Evolutionary conservation across 345 rosid genomes (phyloP).

Genomic region (Rubroshorea leprosula): DNA sequence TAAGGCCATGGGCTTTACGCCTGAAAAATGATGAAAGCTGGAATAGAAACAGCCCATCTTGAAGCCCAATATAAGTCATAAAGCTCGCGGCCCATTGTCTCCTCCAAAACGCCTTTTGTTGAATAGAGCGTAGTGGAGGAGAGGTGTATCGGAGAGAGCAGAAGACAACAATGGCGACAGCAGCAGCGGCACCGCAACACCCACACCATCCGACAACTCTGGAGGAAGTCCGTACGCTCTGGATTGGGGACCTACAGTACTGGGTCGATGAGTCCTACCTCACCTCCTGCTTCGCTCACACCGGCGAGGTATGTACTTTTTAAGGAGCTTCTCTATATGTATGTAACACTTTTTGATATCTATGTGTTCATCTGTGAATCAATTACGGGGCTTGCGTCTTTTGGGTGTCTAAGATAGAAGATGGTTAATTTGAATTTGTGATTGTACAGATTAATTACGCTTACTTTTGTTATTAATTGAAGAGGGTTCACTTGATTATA

Average conservation of each 20-base stretch:
- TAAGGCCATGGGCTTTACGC: too few species aligned
- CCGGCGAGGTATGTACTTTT: constrained; percentile 69
- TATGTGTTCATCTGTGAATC: too few species aligned
- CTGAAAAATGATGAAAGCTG: too few species aligned
- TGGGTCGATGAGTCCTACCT: constrained; percentile 93
- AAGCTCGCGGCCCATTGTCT: not conserved
- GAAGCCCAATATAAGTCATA: too few species aligned
- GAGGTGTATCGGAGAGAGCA: not conserved
- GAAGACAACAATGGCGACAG: constrained; percentile 10
- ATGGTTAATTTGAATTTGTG: too few species aligned
- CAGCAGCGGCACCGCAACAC: constrained; percentile 45
- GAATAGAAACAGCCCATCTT: too few species aligned
- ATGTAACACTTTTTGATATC: too few species aligned
- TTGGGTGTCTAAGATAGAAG: not conserved
- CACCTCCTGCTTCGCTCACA: constrained; percentile 81
- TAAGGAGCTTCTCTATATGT: too few species aligned
- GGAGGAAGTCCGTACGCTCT: constrained; percentile 91
- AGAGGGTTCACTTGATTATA: not conserved
- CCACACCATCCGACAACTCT: constrained; percentile 81
- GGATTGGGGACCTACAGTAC: constrained; percentile 96
- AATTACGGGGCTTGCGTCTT: not conserved
- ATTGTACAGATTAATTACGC: too few species aligned
- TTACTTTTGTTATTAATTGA: too few species aligned
- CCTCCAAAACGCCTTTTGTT: not conserved
- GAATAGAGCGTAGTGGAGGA: not conserved